Evolutionary conservation across 2,329 filamentous ascomycete genomes (phyloP).

Genomic region (Sporothrix curviconia): DNA sequence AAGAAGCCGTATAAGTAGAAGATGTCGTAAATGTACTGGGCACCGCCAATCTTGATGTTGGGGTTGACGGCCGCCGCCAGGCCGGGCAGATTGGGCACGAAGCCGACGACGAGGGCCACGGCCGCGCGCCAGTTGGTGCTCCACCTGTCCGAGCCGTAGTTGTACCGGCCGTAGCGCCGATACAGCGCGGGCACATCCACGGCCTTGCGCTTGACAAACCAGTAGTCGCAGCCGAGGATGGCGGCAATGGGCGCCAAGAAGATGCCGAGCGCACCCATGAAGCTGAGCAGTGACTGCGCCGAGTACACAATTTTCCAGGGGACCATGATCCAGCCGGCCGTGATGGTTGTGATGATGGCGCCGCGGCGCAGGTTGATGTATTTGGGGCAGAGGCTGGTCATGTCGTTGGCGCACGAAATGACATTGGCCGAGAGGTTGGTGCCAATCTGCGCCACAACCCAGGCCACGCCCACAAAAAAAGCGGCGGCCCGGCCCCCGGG

Average conservation of each 20-base stretch:
- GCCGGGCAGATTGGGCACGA: slow-evolving; percentile 21
- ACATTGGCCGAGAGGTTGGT: slow-evolving; percentile 53
- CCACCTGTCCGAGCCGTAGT: slow-evolving; percentile 22
- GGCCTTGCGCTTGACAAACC: slow-evolving; percentile 19
- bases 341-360: slow-evolving; percentile 46
- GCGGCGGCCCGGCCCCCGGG: slow-evolving; percentile 34
- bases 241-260: slow-evolving; percentile 58
- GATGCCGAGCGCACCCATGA: slow-evolving; percentile 54
- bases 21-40: slow-evolving; percentile 29
- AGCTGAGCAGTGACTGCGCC: slow-evolving; percentile 52
- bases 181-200: slow-evolving; percentile 26
- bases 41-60: slow-evolving; percentile 23
- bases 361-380: slow-evolving; percentile 50
- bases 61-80: slow-evolving; percentile 23
- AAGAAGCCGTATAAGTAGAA: slow-evolving; percentile 33
- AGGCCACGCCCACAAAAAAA: slow-evolving; percentile 34
- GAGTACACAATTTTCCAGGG: slow-evolving; percentile 60
- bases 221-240: slow-evolving; percentile 23
- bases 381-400: slow-evolving; percentile 28
- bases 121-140: slow-evolving; percentile 20
- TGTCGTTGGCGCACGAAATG: slow-evolving; percentile 48
- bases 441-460: slow-evolving; percentile 50
- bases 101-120: slow-evolving; percentile 19
- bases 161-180: slow-evolving; percentile 38
- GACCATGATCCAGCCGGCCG: slow-evolving; percentile 36